Percentiles rank a stretch among this genome's conserved stretches.
Conservation (phyloP, 306 rosid species). For the Elaeagnus macrophylla region DNA sequence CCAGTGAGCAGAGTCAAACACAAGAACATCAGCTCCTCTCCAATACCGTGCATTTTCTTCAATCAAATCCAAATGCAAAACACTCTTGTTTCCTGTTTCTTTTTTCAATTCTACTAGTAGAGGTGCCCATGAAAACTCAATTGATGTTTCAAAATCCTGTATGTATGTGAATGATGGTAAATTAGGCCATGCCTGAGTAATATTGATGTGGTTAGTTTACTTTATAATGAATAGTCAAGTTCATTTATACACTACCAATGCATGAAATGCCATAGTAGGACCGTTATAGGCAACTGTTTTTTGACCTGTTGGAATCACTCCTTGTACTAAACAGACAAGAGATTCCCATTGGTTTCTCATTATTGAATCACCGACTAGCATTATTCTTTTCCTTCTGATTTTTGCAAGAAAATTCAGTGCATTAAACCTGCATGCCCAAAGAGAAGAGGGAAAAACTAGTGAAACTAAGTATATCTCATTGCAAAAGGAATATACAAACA, state of each 20-base stretch:
- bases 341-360: conserved; percentile 99
- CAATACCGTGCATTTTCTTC: conserved; percentile 91
- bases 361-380: conserved; percentile 96
- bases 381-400: conserved; percentile 77
- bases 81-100: conserved; percentile 53
- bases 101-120: conserved; percentile 70
- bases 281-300: conserved; percentile 70
- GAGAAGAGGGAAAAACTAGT: neutral
- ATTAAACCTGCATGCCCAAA: conserved; percentile 53
- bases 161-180: conserved; percentile 4
- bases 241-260: conserved; percentile 40
- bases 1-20: conserved; percentile 98
- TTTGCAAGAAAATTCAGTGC: conserved; percentile 75
- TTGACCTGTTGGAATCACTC: conserved; percentile 67
- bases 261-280: conserved; percentile 88
- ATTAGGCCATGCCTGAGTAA: neutral
- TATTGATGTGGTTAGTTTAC: neutral
- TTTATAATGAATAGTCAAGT: neutral
- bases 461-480: neutral
- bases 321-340: conserved; percentile 84
- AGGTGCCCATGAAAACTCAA: conserved; percentile 93
- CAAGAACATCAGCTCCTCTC: conserved; percentile 83
- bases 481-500: neutral
- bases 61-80: conserved; percentile 74
- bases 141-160: conserved; percentile 80